Base-by-base conservation (phyloP, 306 rosid species). In the Ziziphus jujuba region DNA sequence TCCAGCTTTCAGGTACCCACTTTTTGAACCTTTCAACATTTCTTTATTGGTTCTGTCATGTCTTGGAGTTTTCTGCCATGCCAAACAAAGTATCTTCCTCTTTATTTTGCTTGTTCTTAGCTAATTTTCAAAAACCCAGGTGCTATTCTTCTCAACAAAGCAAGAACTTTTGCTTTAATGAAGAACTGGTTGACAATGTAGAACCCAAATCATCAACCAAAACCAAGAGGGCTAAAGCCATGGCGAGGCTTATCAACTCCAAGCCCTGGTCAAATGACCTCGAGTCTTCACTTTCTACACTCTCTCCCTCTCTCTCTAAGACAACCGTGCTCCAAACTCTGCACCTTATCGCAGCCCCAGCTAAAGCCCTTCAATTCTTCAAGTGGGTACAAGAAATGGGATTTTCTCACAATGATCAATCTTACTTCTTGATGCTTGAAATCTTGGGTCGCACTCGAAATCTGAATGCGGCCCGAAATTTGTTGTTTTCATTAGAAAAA, bases 391-490 rank as follows among this genome's bases (percentile, higher is more conserved):
- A 81, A 0, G 62, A 71, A 75, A 78, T 22, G 74, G 96, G 97
- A 35, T 87, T 80, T 67, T 49, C 85, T 56, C 96, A 86, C 83
- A 43, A 33, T 36, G 75, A 54, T 25, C 87, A 81, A 40, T 80
- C 87, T 9, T 87, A 81, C 82, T 91, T 81, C 76, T 20, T 68
- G 43, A 83, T 91, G 85, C 57, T 91, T 3, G 81, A 85, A 66
- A 80, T 83, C 20, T 38, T 91, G 63, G 93, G 96, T 50, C 79
- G 82, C 7, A 36, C 63, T 20, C 74, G 87, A 65, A 82, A 80
- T 77, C 89, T 88, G 57, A 91, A 88, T 59, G 77, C 70, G 0
- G 96, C 97, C 20, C 66, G 97, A 22, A 89, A 89, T 77, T 85
- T 91, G 12, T 51, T 91, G 53, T 87, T 84, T 55, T 91, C 97